Base-by-base conservation (phyloP, 345 rosid genomes). In the Cardamine occulta region DNA sequence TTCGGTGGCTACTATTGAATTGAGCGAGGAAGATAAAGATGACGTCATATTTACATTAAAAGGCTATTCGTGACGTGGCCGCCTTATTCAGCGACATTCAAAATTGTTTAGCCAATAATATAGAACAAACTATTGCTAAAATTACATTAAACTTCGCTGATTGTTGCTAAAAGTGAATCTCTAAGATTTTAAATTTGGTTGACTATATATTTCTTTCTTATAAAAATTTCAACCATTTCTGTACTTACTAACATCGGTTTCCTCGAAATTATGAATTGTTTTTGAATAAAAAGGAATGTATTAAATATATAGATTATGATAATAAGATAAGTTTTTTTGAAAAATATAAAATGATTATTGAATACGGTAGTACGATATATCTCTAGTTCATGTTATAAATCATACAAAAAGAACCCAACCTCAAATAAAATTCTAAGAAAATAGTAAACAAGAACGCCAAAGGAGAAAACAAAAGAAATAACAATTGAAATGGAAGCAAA, bases 11-110 rank as follows among this genome's bases (percentile, higher is more conserved):
- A 8, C n/a, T 8, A 21, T 5, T 31, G 42, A 42, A 56, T 12
- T 17, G 19, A 63, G 63, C 3, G 71, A 77, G 10, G 75, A 55
- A 70, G 80, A 70, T 55, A 55, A 55, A 74, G 75, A 53, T 53
- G 64, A 76, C 70, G 74, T 60, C 69, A 73, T 62, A 2, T 19
- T 23, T 31, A 31, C 29, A 44, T 12, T 32, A 32, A 14, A 64
- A 21, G 42, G 14, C 1, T 45, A 5, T 23, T 26, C n/a, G 4
- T 63, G 63, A 51, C 62, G 54, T 73, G 42, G 29, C 58, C 48
- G 0, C 21, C 14, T 6, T 13, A 34, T 12, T 52, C 60, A 48
- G 35, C 34, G 45, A 3, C 70, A 31, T 31, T 47, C 21, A 18
- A 28, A 28, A 12, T 21, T 26, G 37, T 32, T 19, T 11, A 5